These are phyloP conservation scores for Chaetomiaceae sp. DNA, from an alignment of 2,329 filamentous ascomycete species.

Conservation along the genomic window DNA sequence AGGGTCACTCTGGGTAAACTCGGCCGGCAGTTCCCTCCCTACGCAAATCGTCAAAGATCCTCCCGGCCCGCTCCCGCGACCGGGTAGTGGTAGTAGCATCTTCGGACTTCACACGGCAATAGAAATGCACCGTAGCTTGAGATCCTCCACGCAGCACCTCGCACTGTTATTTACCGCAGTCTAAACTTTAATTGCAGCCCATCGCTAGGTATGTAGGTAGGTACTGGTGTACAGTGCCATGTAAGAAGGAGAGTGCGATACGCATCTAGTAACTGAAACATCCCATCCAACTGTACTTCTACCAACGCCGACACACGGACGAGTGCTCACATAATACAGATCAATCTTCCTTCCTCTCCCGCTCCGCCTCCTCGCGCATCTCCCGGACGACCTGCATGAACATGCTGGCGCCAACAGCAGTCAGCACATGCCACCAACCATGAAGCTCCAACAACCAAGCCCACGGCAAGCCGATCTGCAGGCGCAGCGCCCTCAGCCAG, in stretches of 20 bases:
- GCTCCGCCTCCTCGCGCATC: conserved; percentile 14
- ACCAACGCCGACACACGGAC: no score
- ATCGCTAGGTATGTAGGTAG: no score
- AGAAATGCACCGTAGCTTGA: no score
- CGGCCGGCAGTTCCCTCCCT: conserved; percentile 1
- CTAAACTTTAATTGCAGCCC: no score
- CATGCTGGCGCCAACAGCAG: conserved; percentile 45
- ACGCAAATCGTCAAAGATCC: neutral
- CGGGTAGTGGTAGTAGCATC: neutral
- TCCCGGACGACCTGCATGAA: conserved; percentile 34
- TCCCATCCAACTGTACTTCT: no score
- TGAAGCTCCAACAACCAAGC: conserved; percentile 53
- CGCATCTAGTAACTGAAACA: no score
- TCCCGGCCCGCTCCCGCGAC: conserved; percentile 1
- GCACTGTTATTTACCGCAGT: no score
- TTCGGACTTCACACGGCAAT: no score
- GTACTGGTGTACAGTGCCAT: no score
- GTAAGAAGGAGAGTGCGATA: no score
- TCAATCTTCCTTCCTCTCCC: conserved; percentile 1
- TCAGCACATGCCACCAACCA: conserved; percentile 60
- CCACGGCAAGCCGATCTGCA: conserved; percentile 45
- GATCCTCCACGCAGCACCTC: no score
- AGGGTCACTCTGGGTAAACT: neutral
- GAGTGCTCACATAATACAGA: no score
- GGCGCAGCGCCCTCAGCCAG: conserved; percentile 40